Evolutionary conservation across 768 basidiomycete genomes (phyloP).

Genomic region (Lactifluus piperatus): DNA sequence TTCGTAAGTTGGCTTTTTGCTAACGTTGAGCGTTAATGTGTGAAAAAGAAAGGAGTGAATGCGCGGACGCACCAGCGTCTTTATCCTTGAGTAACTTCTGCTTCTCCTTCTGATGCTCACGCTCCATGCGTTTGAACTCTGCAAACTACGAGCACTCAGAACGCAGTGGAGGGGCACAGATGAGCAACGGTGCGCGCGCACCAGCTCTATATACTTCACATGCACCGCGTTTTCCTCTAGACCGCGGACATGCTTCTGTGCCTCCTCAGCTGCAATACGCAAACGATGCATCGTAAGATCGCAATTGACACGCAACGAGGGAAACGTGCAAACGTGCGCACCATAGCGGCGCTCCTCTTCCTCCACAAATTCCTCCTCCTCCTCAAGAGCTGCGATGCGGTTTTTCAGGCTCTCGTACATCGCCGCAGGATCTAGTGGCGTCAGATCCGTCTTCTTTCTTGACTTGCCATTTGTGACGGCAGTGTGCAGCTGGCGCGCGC

Average conservation of each 20-base stretch:
- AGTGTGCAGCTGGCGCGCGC: slow-evolving; percentile 43
- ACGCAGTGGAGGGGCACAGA: not conserved
- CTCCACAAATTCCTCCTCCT: slow-evolving; percentile 79
- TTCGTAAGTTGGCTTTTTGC: slow-evolving; percentile 83
- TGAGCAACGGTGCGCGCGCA: slow-evolving; percentile 31
- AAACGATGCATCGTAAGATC: slow-evolving; percentile 9
- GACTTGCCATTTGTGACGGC: slow-evolving; percentile 20
- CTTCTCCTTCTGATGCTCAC: slow-evolving; percentile 87
- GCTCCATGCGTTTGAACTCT: slow-evolving; percentile 77
- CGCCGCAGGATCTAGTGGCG: slow-evolving; percentile 68
- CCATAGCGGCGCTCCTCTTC: slow-evolving; percentile 77
- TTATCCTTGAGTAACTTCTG: slow-evolving; percentile 88
- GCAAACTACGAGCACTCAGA: slow-evolving; percentile 51
- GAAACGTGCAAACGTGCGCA: slow-evolving; percentile 30
- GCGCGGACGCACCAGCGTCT: slow-evolving; percentile 56
- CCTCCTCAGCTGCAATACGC: slow-evolving; percentile 63
- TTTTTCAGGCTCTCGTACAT: slow-evolving; percentile 88
- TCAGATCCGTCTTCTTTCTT: slow-evolving; percentile 65
- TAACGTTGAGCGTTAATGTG: slow-evolving; percentile 13
- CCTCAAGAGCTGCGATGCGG: slow-evolving; percentile 82
- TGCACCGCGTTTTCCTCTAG: slow-evolving; percentile 78
- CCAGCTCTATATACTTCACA: slow-evolving; percentile 82
- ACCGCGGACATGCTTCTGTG: slow-evolving; percentile 76
- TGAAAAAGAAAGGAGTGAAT: not conserved
- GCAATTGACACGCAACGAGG: not conserved